Evolutionary conservation across 2,329 filamentous ascomycete species (phyloP).

Genomic region (Fusarium sp.): DNA sequence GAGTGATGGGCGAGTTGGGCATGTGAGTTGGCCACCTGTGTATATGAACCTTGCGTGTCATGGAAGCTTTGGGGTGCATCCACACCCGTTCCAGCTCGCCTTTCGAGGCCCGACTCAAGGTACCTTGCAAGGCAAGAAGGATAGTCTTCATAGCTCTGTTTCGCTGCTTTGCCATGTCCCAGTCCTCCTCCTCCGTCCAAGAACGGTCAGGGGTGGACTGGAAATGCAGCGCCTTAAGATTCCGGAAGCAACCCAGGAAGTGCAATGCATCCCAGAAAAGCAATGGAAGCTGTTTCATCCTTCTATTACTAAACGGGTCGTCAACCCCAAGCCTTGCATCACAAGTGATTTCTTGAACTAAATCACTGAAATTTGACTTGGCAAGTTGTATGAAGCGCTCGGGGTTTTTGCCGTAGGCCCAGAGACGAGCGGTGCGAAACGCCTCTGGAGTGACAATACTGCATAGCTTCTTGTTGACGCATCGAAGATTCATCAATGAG

Average conservation of each 20-base stretch:
- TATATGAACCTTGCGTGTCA: no score
- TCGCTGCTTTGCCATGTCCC: no score
- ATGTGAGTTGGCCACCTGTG: no score
- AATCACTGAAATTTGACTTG: not conserved
- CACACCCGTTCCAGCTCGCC: no score
- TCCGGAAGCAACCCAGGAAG: not conserved
- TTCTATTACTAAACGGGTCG: no score
- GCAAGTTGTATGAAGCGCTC: not conserved
- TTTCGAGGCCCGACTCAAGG: no score
- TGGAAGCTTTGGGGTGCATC: no score
- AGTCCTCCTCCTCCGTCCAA: no score
- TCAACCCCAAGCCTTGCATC: not conserved
- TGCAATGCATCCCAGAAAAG: not conserved
- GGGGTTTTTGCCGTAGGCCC: not conserved
- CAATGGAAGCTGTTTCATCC: not conserved
- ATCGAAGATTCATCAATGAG: not conserved
- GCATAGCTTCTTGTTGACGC: not conserved
- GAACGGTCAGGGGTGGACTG: not conserved
- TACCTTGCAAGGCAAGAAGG: no score
- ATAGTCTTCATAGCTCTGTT: no score
- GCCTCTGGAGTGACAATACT: not conserved
- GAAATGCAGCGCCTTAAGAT: not conserved
- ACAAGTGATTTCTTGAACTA: slow-evolving; percentile 1
- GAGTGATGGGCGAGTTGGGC: no score
- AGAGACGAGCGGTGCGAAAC: not conserved